These are phyloP conservation scores for Aegilops tauschii DNA, from an alignment of 176 grass and related monocot genomes.

Conservation along the genomic window DNA sequence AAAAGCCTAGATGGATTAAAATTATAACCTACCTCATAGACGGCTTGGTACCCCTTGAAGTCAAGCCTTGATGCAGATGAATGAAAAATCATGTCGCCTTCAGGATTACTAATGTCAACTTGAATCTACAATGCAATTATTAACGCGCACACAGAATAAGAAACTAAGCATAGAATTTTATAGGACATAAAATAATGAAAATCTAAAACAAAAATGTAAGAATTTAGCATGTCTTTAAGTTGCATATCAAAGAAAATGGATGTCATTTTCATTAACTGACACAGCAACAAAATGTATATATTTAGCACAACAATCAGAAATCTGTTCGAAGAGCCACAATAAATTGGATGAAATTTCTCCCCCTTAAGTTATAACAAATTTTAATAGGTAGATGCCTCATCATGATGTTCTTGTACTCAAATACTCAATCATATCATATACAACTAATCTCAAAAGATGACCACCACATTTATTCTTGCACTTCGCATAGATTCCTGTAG, in stretches of 20 bases:
- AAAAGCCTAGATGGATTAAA: conserved; percentile 29
- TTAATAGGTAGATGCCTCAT: not conserved
- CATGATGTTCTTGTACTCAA: not conserved
- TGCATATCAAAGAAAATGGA: not conserved
- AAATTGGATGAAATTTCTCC: not conserved
- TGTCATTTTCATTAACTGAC: not conserved
- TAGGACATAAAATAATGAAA: not conserved
- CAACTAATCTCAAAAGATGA: not conserved
- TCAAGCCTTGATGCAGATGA: conserved; percentile 64
- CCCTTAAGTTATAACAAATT: not conserved
- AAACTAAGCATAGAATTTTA: conserved; percentile 13
- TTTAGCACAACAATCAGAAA: not conserved
- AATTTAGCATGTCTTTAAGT: conserved; percentile 12
- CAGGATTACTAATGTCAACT: conserved; percentile 72
- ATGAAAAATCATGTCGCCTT: conserved; percentile 63
- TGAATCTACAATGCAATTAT: conserved; percentile 64
- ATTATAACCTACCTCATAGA: conserved; percentile 63
- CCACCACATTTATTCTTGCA: not conserved
- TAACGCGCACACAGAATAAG: not conserved
- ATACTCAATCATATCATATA: not conserved
- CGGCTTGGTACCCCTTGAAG: conserved; percentile 79
- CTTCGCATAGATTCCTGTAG: not conserved
- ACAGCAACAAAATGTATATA: not conserved
- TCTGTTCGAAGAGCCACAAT: not conserved
- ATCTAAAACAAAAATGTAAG: not conserved